Evolutionary conservation across 1,284 basidiomycete species (phyloP), one percentile per base, ranked within the genome.

Genomic region (Microbotryomycetes sp.): DNA sequence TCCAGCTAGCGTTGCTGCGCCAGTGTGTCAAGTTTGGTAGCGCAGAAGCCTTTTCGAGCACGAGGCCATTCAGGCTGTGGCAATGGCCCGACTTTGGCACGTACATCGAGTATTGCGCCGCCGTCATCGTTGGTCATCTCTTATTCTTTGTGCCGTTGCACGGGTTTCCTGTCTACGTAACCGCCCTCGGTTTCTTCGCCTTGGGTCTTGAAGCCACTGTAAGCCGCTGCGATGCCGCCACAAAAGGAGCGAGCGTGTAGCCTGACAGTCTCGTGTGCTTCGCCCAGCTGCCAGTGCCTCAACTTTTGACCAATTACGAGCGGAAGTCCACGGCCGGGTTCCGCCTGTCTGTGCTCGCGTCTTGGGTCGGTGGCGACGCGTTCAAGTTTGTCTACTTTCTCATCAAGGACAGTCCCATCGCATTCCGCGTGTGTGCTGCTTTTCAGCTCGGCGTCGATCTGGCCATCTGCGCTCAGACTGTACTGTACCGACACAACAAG

Each of bases 271-370:
- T n/a, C n/a, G n/a, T 41, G 35, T 18, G 41, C 45, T 57, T 28
- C 29, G 21, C 13, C 4, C 55, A 70, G 69, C 73, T 81, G 0
- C 80, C 80, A 0, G 76, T 81, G 52, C 80, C 80, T 1, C 80
- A 81, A 67, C 76, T 80, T 35, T 71, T 81, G 54, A 70, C 76
- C 31, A 81, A 81, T 64, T 77, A 74, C 52, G 65, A 72, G 6
- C 72, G 78, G 31, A 79, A 79, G 62, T 76, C 75, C 15, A 77
- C 79, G 7, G 78, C 78, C 15, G 80, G 80, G 0, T 79, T 81
- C 69, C 69, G 79, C 26, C 66, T 74, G 7, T 74, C 74, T 0
- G 79, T 79, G 0, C 71, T 80, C 3, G 73, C 74, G 0, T 75
- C 76, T 4, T 79, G 78, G 78, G 70, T 78, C 30, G 73, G 75